Evolutionary conservation across 2,329 filamentous ascomycete genomes (phyloP), one percentile per base, ranked within the genome.

Genomic region (Beauveria sp.): DNA sequence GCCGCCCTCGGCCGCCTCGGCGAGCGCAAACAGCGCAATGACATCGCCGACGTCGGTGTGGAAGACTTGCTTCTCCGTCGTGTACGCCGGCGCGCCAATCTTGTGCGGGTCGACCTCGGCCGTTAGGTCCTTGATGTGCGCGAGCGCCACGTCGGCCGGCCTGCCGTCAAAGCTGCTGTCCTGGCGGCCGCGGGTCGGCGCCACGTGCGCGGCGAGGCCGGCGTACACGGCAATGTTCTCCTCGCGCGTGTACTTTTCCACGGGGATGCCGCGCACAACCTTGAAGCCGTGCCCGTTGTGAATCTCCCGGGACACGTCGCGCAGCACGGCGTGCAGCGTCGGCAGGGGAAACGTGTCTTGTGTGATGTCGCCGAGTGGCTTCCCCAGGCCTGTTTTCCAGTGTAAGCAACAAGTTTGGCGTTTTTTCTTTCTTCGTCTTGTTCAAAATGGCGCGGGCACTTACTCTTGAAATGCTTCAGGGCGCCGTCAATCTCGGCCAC

Each of bases 81-180:
- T 86, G 69, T 85, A 86, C 0, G 83, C 82, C 0, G 83, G 83
- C 1, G 79, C 78, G 2, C 83, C 83, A 53, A 87, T 86, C 3
- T 74, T 72, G 28, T 70, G 65, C 9, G 66, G 59, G 43, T 69
- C 66, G 8, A 67, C 62, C 5, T 60, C 63, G 20, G 66, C 57
- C 43, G 61, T 76, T 8, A 89, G 74, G 65, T 89, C 85, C 69
- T 84, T 88, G 72, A 89, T 84, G 64, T 89, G 86, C 3, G 79
- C 75, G 2, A 85, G 70, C 6, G 84, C 79, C 0, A 83, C 80
- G 50, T 83, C 81, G 1, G 79, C 79, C 0, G 75, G 73, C n/a
- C 73, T 65, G 18, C 79, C 80, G 2, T 78, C 66, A 62, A 73
- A 75, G 22, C 74, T 74, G 55, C 73, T 73, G 67, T 85, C 82